Base-by-base conservation (phyloP, 768 basidiomycete species). In the Boletus tylopilopsis region DNA sequence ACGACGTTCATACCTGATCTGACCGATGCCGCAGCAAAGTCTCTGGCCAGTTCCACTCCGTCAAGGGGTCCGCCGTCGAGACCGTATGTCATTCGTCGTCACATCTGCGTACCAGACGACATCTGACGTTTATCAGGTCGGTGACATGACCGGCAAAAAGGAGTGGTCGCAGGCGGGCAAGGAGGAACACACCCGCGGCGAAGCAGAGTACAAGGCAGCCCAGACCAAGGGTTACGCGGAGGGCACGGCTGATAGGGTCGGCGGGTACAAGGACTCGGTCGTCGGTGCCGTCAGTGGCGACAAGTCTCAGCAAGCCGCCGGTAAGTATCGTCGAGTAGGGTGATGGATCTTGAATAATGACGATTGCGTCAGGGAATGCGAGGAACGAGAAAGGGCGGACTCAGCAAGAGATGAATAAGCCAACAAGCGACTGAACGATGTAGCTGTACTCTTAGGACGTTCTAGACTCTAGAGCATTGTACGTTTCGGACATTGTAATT, bases 261-360 rank as follows among this genome's bases (percentile, higher is more conserved):
- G 54, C 3, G 81, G 81, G 34, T 78, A 79, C 64, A 75, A 77
- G 50, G 80, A 82, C 45, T 59, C 76, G 36, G 64, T 83, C 27
- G 67, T 78, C 30, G 81, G 81, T 29, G 77, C 81, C 10, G 53
- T 84, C 41, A 73, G 68, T n/a, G 82, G 80, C 23, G 82, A 82
- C 62, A 71, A 73, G 55, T 34, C 66, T n/a, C 77, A 80, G 60
- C 71, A 84, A 63, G 47, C 55, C 16, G n/a, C 69, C 16, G 80
- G 81, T 79, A 50, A 42, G 71, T 54, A 5, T 15, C 5, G 12
- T 5, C 6, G 8, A 9, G 5, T 5, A 18, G 15, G 8, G 1
- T 19, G 0, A 3, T 1, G 3, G 3, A 8, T 16, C 4, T 1
- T n/a, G 10, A 9, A 23, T 37, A 2, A 16, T 42, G 23, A 18